A percentile compares a stretch with the other conserved stretches of the same genome.
These are phyloP conservation scores for Phalaenopsis aphrodite DNA, from an alignment of 106 monocot genomes.

Conservation along the genomic window DNA sequence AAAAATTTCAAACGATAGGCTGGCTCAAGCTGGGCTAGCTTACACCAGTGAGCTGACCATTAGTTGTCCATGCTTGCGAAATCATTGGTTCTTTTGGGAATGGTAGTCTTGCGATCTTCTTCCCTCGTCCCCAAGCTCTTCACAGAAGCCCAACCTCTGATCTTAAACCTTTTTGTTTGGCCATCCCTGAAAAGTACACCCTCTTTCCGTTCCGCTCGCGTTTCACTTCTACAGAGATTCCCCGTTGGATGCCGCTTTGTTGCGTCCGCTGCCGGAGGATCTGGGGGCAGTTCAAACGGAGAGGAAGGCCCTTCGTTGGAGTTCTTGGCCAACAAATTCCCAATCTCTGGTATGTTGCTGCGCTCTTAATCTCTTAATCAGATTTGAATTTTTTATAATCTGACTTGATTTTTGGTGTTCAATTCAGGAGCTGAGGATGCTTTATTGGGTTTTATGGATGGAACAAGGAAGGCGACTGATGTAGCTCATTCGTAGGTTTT, in stretches of 20 bases:
- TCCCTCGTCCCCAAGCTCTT: neutral
- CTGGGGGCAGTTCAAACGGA: neutral
- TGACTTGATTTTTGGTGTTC: neutral
- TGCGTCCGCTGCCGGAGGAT: neutral
- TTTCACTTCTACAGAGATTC: neutral
- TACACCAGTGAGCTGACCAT: too few species aligned
- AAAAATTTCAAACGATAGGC: too few species aligned
- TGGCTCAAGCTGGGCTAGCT: too few species aligned
- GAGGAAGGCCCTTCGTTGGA: neutral
- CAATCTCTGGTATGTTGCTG: slow-evolving; percentile 6
- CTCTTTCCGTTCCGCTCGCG: neutral
- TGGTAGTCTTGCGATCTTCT: neutral
- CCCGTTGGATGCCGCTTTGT: slow-evolving; percentile 1
- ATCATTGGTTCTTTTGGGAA: neutral
- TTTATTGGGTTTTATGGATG: slow-evolving; percentile 55
- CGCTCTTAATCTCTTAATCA: neutral
- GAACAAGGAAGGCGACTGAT: slow-evolving; percentile 67
- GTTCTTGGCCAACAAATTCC: neutral
- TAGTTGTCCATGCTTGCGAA: too few species aligned
- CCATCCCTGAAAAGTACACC: neutral
- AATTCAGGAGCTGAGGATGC: slow-evolving; percentile 50
- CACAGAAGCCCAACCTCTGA: slow-evolving; percentile 7
- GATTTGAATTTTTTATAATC: neutral
- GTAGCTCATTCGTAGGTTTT: slow-evolving; percentile 89
- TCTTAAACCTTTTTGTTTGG: neutral